phyloP scores from a whole-genome alignment of 148 eudicot genomes.

The Simmondsia chinensis region DNA sequence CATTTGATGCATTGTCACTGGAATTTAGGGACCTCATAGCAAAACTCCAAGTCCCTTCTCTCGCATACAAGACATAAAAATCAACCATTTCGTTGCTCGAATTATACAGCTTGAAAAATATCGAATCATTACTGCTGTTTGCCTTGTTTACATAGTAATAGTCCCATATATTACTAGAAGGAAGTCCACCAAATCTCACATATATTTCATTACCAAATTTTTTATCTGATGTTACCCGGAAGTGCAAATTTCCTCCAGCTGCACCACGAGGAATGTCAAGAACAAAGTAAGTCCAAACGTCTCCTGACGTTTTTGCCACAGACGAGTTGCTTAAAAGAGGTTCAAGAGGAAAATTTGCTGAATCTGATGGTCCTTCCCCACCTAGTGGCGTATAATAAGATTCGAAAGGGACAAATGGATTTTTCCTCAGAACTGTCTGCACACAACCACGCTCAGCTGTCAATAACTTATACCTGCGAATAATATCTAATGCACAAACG shows the following conservation, averaged over 20 bases:
- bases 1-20: constrained; percentile 10
- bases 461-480: constrained; percentile 25
- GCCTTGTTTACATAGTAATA: constrained; percentile 54
- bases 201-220: constrained; percentile 48
- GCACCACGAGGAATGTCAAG: constrained; percentile 77
- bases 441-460: constrained; percentile 33
- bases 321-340: constrained; percentile 63
- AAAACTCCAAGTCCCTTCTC: constrained; percentile 78
- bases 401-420: constrained; percentile 54
- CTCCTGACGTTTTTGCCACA: constrained; percentile 11
- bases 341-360: constrained; percentile 56
- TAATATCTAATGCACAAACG: no score
- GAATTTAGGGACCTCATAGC: constrained; percentile 44
- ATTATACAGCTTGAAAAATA: constrained; percentile 56
- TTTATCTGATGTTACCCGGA: constrained; percentile 35
- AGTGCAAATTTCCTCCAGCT: constrained; percentile 67
- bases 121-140: constrained; percentile 61
- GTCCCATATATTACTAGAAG: constrained; percentile 57
- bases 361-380: constrained; percentile 23
- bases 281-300: constrained; percentile 68
- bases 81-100: constrained; percentile 46
- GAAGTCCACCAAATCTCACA: constrained; percentile 70
- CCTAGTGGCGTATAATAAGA: constrained; percentile 56
- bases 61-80: constrained; percentile 61
- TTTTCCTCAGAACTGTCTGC: constrained; percentile 73